Percentiles rank a stretch among this genome's conserved stretches.
These are phyloP conservation scores for Plantago lanceolata DNA, from an alignment of 305 asterid genomes.

Conservation along the genomic window DNA sequence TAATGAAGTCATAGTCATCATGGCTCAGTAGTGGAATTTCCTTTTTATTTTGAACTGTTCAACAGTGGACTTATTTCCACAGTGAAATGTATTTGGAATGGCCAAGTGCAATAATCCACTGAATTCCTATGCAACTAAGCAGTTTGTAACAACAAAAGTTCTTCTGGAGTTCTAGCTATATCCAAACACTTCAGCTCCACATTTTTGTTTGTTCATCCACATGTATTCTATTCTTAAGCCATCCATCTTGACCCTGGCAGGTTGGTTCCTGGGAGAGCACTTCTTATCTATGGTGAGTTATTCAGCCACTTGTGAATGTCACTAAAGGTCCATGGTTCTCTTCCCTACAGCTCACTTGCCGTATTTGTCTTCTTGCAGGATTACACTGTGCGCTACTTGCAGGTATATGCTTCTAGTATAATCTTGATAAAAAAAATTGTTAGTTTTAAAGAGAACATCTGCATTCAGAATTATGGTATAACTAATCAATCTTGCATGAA, in stretches of 20 bases:
- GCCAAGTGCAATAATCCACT: no score
- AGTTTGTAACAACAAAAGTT: not conserved
- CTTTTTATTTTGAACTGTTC: no score
- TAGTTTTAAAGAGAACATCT: constrained; percentile 14
- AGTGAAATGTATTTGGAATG: no score
- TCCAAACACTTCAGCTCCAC: constrained; percentile 4
- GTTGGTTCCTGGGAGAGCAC: constrained; percentile 83
- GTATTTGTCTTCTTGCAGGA: constrained; percentile 58
- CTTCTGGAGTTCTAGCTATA: constrained; percentile 8
- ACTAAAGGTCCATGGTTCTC: constrained; percentile 19
- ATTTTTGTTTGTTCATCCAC: constrained; percentile 6
- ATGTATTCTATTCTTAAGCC: constrained; percentile 20
- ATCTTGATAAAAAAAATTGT: constrained; percentile 13
- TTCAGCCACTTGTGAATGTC: constrained; percentile 21
- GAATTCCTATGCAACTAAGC: no score
- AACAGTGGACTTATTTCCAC: no score
- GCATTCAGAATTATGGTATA: constrained; percentile 16
- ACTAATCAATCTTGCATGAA: constrained; percentile 4
- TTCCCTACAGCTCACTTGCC: constrained; percentile 22
- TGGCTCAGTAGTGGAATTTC: no score
- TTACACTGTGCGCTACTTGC: constrained; percentile 93
- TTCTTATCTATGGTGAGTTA: constrained; percentile 83
- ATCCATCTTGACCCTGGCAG: constrained; percentile 40
- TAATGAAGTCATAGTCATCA: not conserved
- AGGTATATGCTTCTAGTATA: constrained; percentile 43